Percentiles rank a stretch among this genome's conserved stretches.
Evolutionary conservation across 1,139 yeast genomes (phyloP).

Genomic region (Wickerhamomyces sp.): DNA sequence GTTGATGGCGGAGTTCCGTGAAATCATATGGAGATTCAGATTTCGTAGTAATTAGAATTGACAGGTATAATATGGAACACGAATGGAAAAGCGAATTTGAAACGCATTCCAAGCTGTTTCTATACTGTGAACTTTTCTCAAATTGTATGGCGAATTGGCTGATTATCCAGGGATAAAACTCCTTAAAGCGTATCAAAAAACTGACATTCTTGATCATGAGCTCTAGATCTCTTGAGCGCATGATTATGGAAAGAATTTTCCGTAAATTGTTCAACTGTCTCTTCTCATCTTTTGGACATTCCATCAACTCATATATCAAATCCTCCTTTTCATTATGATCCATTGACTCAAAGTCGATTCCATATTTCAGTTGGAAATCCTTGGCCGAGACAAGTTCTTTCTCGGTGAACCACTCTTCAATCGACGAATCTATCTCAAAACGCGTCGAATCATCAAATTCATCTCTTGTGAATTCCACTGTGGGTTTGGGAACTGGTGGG

Average conservation of each 20-base stretch:
- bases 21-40: no score
- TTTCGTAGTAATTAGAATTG: slow-evolving; percentile 28
- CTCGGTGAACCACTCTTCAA: slow-evolving; percentile 60
- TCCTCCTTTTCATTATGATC: slow-evolving; percentile 19
- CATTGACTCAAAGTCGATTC: slow-evolving; percentile 12
- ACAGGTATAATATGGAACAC: slow-evolving; percentile 51
- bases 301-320: slow-evolving; percentile 9
- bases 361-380: slow-evolving; percentile 5
- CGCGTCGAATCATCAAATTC: no score
- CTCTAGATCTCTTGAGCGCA: slow-evolving; percentile 37
- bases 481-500: slow-evolving; percentile 29
- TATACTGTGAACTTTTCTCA: slow-evolving; percentile 1
- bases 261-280: slow-evolving; percentile 12
- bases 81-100: slow-evolving; percentile 32
- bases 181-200: slow-evolving; percentile 5
- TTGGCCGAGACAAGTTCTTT: slow-evolving; percentile 33
- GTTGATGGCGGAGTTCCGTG: background rate
- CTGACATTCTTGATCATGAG: slow-evolving; percentile 28
- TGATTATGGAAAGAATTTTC: slow-evolving; percentile 37
- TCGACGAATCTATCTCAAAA: slow-evolving; percentile 38
- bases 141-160: slow-evolving; percentile 6
- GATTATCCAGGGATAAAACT: slow-evolving; percentile 7
- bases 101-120: slow-evolving; percentile 3
- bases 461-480: slow-evolving; percentile 40
- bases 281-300: background rate